phyloP scores from a whole-genome alignment of 1,284 basidiomycete species.

The Bjerkandera adusta region DNA sequence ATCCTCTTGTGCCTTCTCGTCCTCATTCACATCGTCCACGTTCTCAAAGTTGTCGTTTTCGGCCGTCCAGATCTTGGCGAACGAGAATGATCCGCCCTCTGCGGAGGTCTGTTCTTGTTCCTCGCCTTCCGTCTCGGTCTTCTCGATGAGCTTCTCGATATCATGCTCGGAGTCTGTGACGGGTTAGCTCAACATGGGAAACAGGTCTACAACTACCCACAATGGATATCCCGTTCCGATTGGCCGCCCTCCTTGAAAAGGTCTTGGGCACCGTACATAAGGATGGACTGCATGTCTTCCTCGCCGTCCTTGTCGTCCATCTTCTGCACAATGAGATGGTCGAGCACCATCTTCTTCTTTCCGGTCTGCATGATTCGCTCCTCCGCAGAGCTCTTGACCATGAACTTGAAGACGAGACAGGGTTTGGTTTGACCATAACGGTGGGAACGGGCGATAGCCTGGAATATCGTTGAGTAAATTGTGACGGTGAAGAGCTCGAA shows the following conservation, averaged over 20 bases:
- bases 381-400: conserved; percentile 89
- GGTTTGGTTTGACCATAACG: conserved; percentile 81
- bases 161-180: conserved; percentile 71
- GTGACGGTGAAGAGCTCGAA: conserved; percentile 11
- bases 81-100: conserved; percentile 62
- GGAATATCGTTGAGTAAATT: conserved; percentile 8
- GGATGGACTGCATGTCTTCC: conserved; percentile 76
- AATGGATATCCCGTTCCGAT: conserved; percentile 63
- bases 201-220: conserved; percentile 54
- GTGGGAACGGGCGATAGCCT: conserved; percentile 91
- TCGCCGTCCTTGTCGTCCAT: conserved; percentile 80
- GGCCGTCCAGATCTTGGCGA: conserved; percentile 87
- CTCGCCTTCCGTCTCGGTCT: conserved; percentile 74
- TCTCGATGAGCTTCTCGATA: conserved; percentile 80
- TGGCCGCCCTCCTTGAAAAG: conserved; percentile 66
- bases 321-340: conserved; percentile 91
- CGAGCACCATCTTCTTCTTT: conserved; percentile 88
- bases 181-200: background rate
- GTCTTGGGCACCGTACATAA: conserved; percentile 80
- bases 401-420: conserved; percentile 87
- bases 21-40: conserved; percentile 46
- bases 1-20: conserved; percentile 51
- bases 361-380: conserved; percentile 86
- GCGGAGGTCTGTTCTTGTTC: conserved; percentile 42
- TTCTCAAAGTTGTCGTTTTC: conserved; percentile 71